phyloP scores from a whole-genome alignment of 163 green algal species.

The Trebouxia gelatinosa region DNA sequence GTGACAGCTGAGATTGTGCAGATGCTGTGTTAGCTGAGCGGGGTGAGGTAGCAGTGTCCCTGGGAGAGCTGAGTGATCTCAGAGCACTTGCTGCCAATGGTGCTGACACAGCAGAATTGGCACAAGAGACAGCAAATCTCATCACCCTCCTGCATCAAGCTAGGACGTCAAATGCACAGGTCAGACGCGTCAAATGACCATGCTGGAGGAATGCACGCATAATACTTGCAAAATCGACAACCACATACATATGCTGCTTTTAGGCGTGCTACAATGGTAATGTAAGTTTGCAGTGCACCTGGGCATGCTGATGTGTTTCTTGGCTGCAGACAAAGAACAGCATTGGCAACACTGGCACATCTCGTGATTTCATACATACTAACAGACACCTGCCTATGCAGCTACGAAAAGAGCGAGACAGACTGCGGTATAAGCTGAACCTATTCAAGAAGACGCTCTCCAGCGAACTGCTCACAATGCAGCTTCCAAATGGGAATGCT shows the following conservation, averaged over 20 bases:
- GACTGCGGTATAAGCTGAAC: slow-evolving; percentile 9
- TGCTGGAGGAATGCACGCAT: background rate
- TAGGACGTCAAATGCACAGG: slow-evolving; percentile 4
- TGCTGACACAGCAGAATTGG: slow-evolving; percentile 9
- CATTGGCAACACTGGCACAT: background rate
- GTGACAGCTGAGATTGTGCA: background rate
- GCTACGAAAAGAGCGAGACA: slow-evolving; percentile 10
- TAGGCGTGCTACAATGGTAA: too few relatives aligned
- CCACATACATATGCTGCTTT: background rate
- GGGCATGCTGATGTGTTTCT: background rate
- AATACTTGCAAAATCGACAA: background rate
- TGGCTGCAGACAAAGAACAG: background rate
- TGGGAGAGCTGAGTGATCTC: slow-evolving; percentile 6
- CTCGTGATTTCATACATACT: too few relatives aligned
- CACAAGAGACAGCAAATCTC: slow-evolving; percentile 23
- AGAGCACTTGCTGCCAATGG: slow-evolving; percentile 1
- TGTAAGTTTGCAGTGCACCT: background rate
- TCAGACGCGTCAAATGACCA: background rate
- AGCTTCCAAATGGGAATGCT: too few relatives aligned
- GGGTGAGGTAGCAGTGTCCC: background rate
- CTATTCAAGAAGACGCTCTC: slow-evolving; percentile 25
- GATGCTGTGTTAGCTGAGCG: background rate
- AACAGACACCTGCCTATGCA: too few relatives aligned
- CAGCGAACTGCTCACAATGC: slow-evolving; percentile 18
- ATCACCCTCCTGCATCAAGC: slow-evolving; percentile 13